phyloP scores from a whole-genome alignment of 352 stramenopile species.

The Pythium insidiosum region DNA sequence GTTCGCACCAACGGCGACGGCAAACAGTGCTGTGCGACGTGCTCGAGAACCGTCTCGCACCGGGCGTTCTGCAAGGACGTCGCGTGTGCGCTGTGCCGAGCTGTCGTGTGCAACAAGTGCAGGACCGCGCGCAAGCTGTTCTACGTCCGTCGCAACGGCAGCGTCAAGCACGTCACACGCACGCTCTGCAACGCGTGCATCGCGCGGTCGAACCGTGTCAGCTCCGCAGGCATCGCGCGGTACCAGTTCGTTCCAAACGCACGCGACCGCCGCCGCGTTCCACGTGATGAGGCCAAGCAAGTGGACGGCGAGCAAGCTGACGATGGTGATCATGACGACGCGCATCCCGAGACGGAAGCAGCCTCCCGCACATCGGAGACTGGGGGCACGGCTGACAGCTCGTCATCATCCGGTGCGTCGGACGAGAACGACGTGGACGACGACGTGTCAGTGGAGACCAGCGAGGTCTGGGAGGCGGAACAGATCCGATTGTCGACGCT shows the following conservation, averaged over 20 bases:
- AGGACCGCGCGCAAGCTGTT: constrained; percentile 3
- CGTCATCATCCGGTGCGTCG: no score
- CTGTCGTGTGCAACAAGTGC: constrained; percentile 1
- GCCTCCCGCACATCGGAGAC: no score
- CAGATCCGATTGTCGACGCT: no score
- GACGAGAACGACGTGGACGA: no score
- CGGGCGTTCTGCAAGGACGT: background rate
- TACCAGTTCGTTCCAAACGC: background rate
- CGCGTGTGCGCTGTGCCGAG: constrained; percentile 1
- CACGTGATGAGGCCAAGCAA: background rate
- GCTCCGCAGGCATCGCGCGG: background rate
- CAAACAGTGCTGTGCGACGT: constrained; percentile 2
- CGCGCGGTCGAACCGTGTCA: background rate
- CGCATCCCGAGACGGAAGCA: no score
- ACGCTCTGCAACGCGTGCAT: constrained; percentile 9
- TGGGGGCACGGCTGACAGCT: no score
- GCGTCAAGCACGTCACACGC: background rate
- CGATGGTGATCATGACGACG: no score
- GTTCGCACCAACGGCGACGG: background rate
- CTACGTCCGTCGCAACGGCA: background rate
- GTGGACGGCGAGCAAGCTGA: no score
- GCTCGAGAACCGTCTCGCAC: background rate
- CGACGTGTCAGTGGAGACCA: no score
- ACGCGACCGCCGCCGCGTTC: background rate
- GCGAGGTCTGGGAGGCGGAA: no score